phyloP scores from a whole-genome alignment of 2,329 filamentous ascomycete genomes.

The Xylaria sp. region DNA sequence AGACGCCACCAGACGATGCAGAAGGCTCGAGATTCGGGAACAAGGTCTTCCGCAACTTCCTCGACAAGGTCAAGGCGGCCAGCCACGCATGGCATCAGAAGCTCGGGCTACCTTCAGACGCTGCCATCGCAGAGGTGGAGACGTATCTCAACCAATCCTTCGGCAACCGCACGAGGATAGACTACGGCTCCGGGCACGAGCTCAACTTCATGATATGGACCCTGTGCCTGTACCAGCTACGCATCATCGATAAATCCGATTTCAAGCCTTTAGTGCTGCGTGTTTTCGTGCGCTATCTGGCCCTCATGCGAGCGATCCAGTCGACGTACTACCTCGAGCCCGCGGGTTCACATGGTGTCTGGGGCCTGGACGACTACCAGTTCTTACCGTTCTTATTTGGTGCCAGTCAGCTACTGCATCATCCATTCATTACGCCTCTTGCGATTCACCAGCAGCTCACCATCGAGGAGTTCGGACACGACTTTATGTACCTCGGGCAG shows the following conservation, averaged over 20 bases:
- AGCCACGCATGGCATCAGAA: constrained; percentile 70
- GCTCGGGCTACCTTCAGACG: constrained; percentile 63
- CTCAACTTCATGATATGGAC: constrained; percentile 98
- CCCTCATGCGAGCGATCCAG: constrained; percentile 88
- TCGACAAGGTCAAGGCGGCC: constrained; percentile 73
- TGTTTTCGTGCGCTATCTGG: constrained; percentile 85
- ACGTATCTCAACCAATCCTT: constrained; percentile 86
- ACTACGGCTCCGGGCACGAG: constrained; percentile 97
- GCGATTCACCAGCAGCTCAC: constrained; percentile 89
- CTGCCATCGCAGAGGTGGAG: constrained; percentile 75
- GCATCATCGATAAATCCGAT: constrained; percentile 69
- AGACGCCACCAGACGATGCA: constrained; percentile 84
- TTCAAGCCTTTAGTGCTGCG: constrained; percentile 80
- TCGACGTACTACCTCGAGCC: constrained; percentile 96
- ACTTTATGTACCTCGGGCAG: constrained; percentile 92
- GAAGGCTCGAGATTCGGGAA: constrained; percentile 94
- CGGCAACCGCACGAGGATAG: constrained; percentile 86
- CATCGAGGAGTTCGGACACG: constrained; percentile 83
- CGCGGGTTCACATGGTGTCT: constrained; percentile 95
- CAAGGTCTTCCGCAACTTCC: constrained; percentile 84
- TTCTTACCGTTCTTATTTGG: constrained; percentile 97
- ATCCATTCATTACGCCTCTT: constrained; percentile 81
- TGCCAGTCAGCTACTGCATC: constrained; percentile 86
- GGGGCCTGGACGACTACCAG: constrained; percentile 97
- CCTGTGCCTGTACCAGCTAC: constrained; percentile 88